Evolutionary conservation across 2,329 filamentous ascomycete genomes (phyloP).

Genomic region (Xylaria sp.): DNA sequence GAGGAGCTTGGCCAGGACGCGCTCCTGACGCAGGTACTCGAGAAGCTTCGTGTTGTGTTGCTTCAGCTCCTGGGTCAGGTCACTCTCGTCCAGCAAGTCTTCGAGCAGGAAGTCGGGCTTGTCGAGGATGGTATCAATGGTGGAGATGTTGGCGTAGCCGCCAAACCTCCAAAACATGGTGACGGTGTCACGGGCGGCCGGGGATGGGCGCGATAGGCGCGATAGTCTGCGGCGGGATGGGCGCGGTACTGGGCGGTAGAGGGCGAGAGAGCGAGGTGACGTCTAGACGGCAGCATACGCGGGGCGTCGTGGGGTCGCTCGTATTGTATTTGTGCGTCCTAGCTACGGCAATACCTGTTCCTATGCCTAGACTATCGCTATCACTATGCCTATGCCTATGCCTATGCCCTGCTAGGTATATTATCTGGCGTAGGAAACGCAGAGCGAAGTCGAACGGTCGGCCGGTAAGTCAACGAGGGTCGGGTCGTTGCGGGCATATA

Average conservation of each 20-base stretch:
- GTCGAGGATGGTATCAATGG: slow-evolving; percentile 96
- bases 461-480: not conserved
- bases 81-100: slow-evolving; percentile 94
- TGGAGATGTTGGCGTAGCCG: slow-evolving; percentile 96
- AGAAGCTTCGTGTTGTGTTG: slow-evolving; percentile 98
- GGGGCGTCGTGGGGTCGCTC: slow-evolving; percentile 14
- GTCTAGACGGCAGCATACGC: slow-evolving; percentile 34
- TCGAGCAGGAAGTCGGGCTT: slow-evolving; percentile 96
- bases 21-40: slow-evolving; percentile 91
- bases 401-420: not conserved
- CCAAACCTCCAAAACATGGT: slow-evolving; percentile 99
- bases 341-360: too few relatives aligned
- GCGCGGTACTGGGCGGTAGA: slow-evolving; percentile 1
- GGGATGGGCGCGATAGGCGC: not conserved
- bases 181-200: slow-evolving; percentile 48
- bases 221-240: slow-evolving; percentile 1
- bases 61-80: slow-evolving; percentile 97
- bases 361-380: too few relatives aligned
- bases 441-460: not conserved
- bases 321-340: not conserved
- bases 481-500: not conserved
- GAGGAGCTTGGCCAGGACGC: slow-evolving; percentile 84
- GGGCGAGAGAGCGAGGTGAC: slow-evolving; percentile 17
- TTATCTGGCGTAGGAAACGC: not conserved
- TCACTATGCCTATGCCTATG: not conserved